Evolutionary conservation across 768 basidiomycete species (phyloP).

Genomic region (Collybiopsis confluens): DNA sequence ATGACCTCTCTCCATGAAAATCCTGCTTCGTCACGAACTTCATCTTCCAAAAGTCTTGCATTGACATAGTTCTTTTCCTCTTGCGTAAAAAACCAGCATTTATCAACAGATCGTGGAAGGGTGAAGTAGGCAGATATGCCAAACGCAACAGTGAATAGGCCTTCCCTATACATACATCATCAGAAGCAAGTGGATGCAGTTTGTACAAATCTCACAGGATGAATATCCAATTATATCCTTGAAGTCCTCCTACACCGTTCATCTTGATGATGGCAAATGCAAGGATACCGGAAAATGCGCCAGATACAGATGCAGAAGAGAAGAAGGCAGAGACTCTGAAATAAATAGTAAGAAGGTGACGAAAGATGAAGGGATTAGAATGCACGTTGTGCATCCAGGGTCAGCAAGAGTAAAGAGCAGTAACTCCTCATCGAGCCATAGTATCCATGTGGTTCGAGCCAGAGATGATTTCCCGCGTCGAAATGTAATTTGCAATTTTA

Average conservation of each 20-base stretch:
- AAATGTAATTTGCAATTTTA: too few relatives aligned
- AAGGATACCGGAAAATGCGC: constrained; percentile 57
- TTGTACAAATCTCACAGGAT: too few relatives aligned
- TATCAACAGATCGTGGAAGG: constrained; percentile 33
- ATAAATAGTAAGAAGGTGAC: too few relatives aligned
- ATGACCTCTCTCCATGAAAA: constrained; percentile 37
- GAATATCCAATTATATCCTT: constrained; percentile 60
- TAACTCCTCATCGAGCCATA: too few relatives aligned
- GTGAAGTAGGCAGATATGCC: constrained; percentile 37
- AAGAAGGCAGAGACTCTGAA: constrained; percentile 28
- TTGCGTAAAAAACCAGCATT: constrained; percentile 31
- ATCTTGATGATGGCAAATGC: constrained; percentile 51
- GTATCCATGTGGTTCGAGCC: too few relatives aligned
- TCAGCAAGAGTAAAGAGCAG: too few relatives aligned
- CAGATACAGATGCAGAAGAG: constrained; percentile 32
- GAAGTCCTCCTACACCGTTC: not conserved
- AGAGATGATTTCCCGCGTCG: too few relatives aligned
- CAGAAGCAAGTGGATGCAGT: too few relatives aligned
- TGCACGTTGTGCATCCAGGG: too few relatives aligned
- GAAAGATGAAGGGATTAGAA: too few relatives aligned
- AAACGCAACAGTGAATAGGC: constrained; percentile 41
- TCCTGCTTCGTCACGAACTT: constrained; percentile 24
- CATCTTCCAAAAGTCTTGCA: constrained; percentile 39
- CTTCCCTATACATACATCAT: too few relatives aligned
- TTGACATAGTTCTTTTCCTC: constrained; percentile 34